phyloP scores from a whole-genome alignment of 2,329 filamentous ascomycete genomes.

The Stenocarpella maydis region DNA sequence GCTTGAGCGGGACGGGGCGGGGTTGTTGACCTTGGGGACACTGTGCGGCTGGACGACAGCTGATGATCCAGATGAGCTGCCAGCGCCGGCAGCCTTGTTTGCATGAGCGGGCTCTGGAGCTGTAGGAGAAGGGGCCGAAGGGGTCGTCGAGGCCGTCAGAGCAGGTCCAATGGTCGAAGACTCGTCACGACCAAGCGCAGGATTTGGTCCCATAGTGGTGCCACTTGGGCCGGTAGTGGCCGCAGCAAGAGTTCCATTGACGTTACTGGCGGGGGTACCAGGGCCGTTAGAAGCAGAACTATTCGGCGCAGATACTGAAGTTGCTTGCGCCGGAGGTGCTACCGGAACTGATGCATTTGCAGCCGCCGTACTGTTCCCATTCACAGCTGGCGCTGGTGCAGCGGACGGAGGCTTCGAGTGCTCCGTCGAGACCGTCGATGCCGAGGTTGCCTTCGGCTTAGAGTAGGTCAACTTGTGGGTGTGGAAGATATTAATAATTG shows the following conservation, averaged over 20 bases:
- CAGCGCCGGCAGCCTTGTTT: background rate
- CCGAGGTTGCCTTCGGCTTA: slow-evolving; percentile 18
- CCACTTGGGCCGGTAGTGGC: background rate
- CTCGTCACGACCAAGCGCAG: background rate
- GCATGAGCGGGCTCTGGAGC: background rate
- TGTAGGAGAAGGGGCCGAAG: background rate
- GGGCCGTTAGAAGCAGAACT: background rate
- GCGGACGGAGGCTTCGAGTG: background rate
- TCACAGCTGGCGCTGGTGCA: background rate
- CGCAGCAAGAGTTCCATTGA: background rate
- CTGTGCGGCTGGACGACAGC: background rate
- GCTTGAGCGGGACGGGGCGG: slow-evolving; percentile 15
- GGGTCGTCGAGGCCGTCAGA: background rate
- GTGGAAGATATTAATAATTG: slow-evolving; percentile 55
- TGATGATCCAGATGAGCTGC: slow-evolving; percentile 13
- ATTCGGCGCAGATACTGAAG: background rate
- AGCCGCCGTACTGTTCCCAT: background rate
- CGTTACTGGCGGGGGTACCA: background rate
- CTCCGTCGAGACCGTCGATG: slow-evolving; percentile 34
- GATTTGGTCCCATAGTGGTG: background rate
- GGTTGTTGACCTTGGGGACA: background rate
- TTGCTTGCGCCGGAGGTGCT: background rate
- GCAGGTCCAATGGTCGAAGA: background rate
- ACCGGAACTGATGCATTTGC: background rate
- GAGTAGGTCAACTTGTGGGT: slow-evolving; percentile 37